phyloP scores from a whole-genome alignment of 1,139 yeast genomes.

The Candida anutae region DNA sequence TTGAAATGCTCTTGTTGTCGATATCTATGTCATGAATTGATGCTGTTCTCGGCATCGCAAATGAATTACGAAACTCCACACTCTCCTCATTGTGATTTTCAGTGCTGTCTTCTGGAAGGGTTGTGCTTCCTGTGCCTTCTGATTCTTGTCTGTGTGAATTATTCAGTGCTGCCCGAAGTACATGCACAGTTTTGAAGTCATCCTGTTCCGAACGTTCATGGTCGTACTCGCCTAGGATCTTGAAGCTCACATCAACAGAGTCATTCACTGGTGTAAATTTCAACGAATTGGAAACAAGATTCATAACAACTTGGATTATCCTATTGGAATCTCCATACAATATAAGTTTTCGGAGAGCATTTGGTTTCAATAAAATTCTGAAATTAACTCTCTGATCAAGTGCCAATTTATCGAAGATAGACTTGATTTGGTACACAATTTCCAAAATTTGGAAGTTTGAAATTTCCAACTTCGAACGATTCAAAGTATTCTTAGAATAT shows the following conservation, averaged over 20 bases:
- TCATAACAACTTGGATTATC: conserved; percentile 81
- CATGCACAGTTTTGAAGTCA: conserved; percentile 23
- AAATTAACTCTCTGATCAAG: conserved; percentile 66
- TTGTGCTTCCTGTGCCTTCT: neutral
- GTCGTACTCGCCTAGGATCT: conserved; percentile 67
- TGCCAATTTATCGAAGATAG: conserved; percentile 83
- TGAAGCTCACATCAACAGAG: conserved; percentile 59
- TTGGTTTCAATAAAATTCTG: conserved; percentile 52
- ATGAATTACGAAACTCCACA: neutral
- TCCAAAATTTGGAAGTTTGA: conserved; percentile 69
- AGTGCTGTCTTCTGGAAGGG: too few relatives aligned
- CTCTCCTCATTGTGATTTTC: too few relatives aligned
- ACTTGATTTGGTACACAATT: conserved; percentile 74
- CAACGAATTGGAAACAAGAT: conserved; percentile 76
- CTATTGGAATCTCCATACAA: conserved; percentile 81
- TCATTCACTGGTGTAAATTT: conserved; percentile 90
- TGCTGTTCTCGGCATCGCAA: neutral
- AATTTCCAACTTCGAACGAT: conserved; percentile 76
- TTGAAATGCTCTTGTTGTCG: conserved; percentile 32
- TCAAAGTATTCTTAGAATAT: conserved; percentile 83
- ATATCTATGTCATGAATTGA: conserved; percentile 6
- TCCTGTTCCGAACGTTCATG: conserved; percentile 26
- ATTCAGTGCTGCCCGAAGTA: conserved; percentile 6
- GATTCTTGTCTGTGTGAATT: neutral
- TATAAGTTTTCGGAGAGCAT: conserved; percentile 50